Evolutionary conservation across 495 filamentous ascomycete genomes (phyloP).

Genomic region (Neurospora sp.): DNA sequence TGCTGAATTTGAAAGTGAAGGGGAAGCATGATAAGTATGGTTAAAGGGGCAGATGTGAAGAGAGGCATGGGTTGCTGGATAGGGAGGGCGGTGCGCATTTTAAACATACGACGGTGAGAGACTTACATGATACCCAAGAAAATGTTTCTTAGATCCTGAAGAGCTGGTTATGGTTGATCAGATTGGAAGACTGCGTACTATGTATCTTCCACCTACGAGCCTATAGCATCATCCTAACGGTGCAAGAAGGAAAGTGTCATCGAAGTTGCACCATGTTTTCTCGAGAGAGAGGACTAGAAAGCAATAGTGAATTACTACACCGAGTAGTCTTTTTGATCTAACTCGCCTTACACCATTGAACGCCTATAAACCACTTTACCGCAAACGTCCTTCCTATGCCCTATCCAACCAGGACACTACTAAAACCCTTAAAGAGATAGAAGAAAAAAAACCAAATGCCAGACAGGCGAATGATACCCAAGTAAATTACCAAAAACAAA

Average conservation of each 20-base stretch:
- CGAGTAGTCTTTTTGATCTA: not conserved
- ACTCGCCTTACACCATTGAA: not conserved
- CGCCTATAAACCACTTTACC: not conserved
- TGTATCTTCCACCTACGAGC: not conserved
- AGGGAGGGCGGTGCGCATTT: not conserved
- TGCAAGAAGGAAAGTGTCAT: not conserved
- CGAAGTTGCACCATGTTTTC: not conserved
- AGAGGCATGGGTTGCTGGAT: not conserved
- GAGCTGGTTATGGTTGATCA: not conserved
- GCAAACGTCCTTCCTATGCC: not conserved
- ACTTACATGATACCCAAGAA: not conserved
- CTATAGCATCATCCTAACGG: not conserved
- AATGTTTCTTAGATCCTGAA: not conserved
- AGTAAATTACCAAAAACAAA: not conserved
- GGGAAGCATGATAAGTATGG: constrained; percentile 91
- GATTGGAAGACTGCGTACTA: not conserved
- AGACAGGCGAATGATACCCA: not conserved
- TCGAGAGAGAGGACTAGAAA: not conserved
- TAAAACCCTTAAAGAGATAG: not conserved
- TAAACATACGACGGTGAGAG: not conserved
- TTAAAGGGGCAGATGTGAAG: constrained; percentile 7
- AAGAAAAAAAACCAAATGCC: not conserved
- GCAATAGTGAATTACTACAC: not conserved
- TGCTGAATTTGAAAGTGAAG: constrained; percentile 85
- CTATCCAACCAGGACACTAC: not conserved